Evolutionary conservation across 305 asterid genomes (phyloP).

Genomic region (Fraxinus paxiana): DNA sequence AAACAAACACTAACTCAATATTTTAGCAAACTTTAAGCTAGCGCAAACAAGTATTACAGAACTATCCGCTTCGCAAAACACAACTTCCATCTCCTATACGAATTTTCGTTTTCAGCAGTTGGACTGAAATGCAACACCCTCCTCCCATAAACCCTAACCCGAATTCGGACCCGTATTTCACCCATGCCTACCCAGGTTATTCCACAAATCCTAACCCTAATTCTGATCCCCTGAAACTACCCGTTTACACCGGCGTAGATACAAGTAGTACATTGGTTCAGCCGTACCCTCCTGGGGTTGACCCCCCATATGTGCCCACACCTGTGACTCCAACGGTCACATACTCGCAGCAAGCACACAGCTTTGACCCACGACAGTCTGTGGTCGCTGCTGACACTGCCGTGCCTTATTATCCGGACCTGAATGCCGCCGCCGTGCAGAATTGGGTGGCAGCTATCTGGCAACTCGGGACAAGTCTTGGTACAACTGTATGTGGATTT

Average conservation of each 20-base stretch:
- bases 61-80: not conserved
- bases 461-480: slow-evolving; percentile 22
- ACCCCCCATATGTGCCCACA: slow-evolving; percentile 32
- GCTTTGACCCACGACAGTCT: slow-evolving; percentile 24
- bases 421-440: slow-evolving; percentile 15
- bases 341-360: not conserved
- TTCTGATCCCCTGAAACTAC: slow-evolving; percentile 10
- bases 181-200: not conserved
- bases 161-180: not conserved
- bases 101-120: slow-evolving; percentile 19
- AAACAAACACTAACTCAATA: not conserved
- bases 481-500: slow-evolving; percentile 30
- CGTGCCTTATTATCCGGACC: slow-evolving; percentile 19
- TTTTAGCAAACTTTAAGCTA: not conserved
- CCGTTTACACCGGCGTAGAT: slow-evolving; percentile 8
- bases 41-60: not conserved
- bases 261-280: slow-evolving; percentile 22
- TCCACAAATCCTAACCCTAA: slow-evolving; percentile 23
- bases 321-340: slow-evolving; percentile 1
- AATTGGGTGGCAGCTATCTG: slow-evolving; percentile 31
- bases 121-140: slow-evolving; percentile 29
- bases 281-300: slow-evolving; percentile 40
- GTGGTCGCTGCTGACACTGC: not conserved
- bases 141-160: slow-evolving; percentile 22
- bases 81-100: not conserved